Base-by-base conservation (phyloP, 2,329 filamentous ascomycete genomes). In the Aspergillus ochraceus region DNA sequence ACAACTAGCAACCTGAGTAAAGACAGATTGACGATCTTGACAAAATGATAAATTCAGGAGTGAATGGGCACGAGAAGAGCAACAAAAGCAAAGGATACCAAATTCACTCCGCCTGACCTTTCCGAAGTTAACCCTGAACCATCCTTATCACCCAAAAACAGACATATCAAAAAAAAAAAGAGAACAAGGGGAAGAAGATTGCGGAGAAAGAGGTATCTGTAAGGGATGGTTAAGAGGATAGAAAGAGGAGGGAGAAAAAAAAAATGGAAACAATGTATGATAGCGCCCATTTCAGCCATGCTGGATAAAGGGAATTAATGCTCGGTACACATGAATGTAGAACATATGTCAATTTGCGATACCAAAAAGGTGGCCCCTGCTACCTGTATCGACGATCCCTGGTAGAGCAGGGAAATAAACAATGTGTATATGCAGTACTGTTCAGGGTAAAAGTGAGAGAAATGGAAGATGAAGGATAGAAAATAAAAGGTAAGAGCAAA, bases 361-460 rank as follows among this genome's bases (percentile, higher is more conserved):
- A 55, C 60, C 61, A 66, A 64, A 68, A 60, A 19, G 46, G 50
- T 59, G 65, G 65, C 68, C 64, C 68, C 66, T 57, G 65, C 57
- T 66, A 61, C 64, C 66, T 70, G 58, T 68, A 68, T 69, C 58
- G 60, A 64, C 54, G 59, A 65, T 58, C 58, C 65, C 61, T 50
- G 57, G 59, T 39, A 52, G 49, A 55, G 51, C 29, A 60, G 58
- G 52, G 36, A 42, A 42, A 17, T 52, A 14, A 42, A 60, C 58
- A 58, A 61, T 60, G 61, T 54, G 47, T 69, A 68, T 67, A 70
- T 68, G 65, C 60, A 64, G 24, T 45, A 42, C 53, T 45, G 54
- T 50, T 62, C 24, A 55, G 19, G 47, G 46, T 20, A 22, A n/a
- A 50, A 47, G 19, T 19, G 39, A 51, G 17, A 50, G 39, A 42